Percentiles rank a stretch among this genome's conserved stretches.
These are phyloP conservation scores for Pseudohalonectria lignicola DNA, from an alignment of 2,329 filamentous ascomycete genomes.

Conservation along the genomic window DNA sequence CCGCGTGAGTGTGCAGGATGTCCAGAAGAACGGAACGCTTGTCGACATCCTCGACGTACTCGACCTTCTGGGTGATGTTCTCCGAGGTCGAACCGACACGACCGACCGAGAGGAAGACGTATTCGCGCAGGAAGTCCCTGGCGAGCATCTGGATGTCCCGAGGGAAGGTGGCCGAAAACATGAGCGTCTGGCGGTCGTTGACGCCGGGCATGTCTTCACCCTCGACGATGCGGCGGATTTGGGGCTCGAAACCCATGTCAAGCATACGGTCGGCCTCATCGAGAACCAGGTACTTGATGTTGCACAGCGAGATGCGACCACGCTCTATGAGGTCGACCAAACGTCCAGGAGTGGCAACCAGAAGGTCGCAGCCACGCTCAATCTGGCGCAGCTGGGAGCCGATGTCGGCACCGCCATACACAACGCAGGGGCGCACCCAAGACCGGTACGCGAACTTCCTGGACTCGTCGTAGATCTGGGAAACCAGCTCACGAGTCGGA, in stretches of 20 bases:
- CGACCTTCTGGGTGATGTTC: conserved; percentile 98
- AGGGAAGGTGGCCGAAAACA: conserved; percentile 99
- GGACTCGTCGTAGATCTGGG: conserved; percentile 94
- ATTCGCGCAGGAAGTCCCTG: conserved; percentile 97
- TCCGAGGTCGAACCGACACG: conserved; percentile 99
- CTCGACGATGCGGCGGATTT: conserved; percentile 97
- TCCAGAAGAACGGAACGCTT: conserved; percentile 97
- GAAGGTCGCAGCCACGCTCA: conserved; percentile 89
- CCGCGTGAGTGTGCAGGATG: conserved; percentile 85
- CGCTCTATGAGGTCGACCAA: conserved; percentile 97
- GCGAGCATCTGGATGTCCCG: conserved; percentile 99
- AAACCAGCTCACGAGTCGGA: conserved; percentile 95
- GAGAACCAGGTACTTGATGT: conserved; percentile 98
- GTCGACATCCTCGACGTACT: conserved; percentile 76
- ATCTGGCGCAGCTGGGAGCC: conserved; percentile 97
- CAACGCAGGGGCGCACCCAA: conserved; percentile 96
- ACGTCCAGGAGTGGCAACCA: conserved; percentile 95
- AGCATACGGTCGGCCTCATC: conserved; percentile 99
- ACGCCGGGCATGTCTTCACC: conserved; percentile 94
- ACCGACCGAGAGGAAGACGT: conserved; percentile 96
- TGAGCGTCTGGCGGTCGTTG: conserved; percentile 84
- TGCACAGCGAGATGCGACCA: conserved; percentile 91
- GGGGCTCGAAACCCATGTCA: conserved; percentile 99
- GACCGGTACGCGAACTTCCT: conserved; percentile 98
- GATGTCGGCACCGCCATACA: conserved; percentile 98